Evolutionary conservation across 176 grass and related monocot species (phyloP).

Genomic region (Oryza australiensis): DNA sequence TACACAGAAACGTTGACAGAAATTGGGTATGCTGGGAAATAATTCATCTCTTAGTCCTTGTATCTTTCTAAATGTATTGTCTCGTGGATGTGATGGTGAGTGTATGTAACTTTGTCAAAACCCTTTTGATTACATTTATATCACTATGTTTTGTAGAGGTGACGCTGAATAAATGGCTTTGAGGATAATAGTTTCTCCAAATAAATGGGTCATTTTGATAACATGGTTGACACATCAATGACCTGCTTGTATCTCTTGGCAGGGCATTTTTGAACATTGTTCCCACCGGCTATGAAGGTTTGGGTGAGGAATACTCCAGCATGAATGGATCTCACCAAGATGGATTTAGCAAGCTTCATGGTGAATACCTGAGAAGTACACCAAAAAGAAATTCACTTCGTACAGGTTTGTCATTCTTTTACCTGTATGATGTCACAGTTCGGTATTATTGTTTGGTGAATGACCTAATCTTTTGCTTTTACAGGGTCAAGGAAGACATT

Average conservation of each 20-base stretch:
- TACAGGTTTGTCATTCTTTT: slow-evolving; percentile 38
- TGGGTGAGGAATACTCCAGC: slow-evolving; percentile 49
- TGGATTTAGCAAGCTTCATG: slow-evolving; percentile 38
- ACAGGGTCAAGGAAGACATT: slow-evolving; percentile 36
- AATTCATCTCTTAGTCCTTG: neutral
- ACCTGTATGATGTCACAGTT: slow-evolving; percentile 10
- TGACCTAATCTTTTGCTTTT: slow-evolving; percentile 27
- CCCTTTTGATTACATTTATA: neutral
- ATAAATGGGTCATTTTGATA: neutral
- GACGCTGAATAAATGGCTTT: neutral
- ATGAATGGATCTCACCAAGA: slow-evolving; percentile 42
- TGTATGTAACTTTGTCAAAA: neutral
- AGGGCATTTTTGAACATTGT: slow-evolving; percentile 34
- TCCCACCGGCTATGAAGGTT: slow-evolving; percentile 28
- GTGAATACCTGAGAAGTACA: slow-evolving; percentile 34
- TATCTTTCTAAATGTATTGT: neutral
- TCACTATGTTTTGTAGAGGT: neutral
- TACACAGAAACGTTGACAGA: neutral
- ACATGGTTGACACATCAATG: neutral
- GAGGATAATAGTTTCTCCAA: neutral
- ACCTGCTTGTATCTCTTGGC: slow-evolving; percentile 20
- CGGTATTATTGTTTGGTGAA: neutral
- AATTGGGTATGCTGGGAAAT: neutral
- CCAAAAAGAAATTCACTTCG: slow-evolving; percentile 46
- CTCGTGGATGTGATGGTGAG: neutral